These are phyloP conservation scores for Boehmeria nivea DNA, from an alignment of 306 rosid species.

Conservation along the genomic window DNA sequence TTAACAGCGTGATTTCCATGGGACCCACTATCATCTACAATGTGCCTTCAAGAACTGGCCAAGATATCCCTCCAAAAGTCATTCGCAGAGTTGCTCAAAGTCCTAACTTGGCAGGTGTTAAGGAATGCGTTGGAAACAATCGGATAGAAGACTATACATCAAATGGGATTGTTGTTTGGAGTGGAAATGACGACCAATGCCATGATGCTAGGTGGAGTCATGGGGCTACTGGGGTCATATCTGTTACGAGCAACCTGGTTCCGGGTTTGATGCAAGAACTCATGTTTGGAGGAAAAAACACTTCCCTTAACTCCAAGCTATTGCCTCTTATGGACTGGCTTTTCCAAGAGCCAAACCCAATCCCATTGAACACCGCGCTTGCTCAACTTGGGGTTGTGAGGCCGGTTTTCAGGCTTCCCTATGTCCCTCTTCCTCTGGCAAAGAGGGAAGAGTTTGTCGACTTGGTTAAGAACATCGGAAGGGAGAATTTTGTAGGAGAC, in stretches of 20 bases:
- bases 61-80: constrained; percentile 83
- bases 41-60: constrained; percentile 91
- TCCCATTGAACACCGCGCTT: constrained; percentile 83
- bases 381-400: constrained; percentile 94
- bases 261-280: constrained; percentile 79
- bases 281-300: constrained; percentile 64
- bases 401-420: constrained; percentile 92
- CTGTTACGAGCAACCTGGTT: constrained; percentile 81
- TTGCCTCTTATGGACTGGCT: constrained; percentile 81
- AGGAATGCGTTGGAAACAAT: constrained; percentile 87
- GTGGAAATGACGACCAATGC: constrained; percentile 89
- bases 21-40: constrained; percentile 89
- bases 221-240: constrained; percentile 91
- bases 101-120: constrained; percentile 75
- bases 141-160: constrained; percentile 56
- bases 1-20: constrained; percentile 68
- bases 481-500: constrained; percentile 79
- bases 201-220: constrained; percentile 89
- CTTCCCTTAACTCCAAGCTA: constrained; percentile 53
- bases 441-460: constrained; percentile 69
- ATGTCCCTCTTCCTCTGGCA: constrained; percentile 74
- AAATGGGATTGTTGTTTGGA: constrained; percentile 73
- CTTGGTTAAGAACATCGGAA: constrained; percentile 68
- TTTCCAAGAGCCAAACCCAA: constrained; percentile 84
- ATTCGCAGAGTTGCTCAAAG: constrained; percentile 51